These are phyloP conservation scores for Seiridium cupressi DNA, from an alignment of 2,329 filamentous ascomycete genomes.

Conservation along the genomic window DNA sequence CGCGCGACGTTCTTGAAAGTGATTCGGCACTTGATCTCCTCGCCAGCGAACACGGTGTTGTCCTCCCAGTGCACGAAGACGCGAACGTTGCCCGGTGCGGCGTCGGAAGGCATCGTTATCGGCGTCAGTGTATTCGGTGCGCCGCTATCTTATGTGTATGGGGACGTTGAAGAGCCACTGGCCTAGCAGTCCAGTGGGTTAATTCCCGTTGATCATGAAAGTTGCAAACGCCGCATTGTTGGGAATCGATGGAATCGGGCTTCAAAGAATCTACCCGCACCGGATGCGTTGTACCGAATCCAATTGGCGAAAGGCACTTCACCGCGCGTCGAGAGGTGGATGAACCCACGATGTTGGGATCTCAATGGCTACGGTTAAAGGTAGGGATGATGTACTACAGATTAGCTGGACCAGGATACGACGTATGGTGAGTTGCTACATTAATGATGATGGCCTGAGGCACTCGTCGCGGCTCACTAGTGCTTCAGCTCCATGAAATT, in stretches of 20 bases:
- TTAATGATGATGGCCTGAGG: background rate
- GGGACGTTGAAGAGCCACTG: background rate
- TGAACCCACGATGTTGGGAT: background rate
- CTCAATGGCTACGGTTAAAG: background rate
- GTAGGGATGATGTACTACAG: slow-evolving; percentile 5
- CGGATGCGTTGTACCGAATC: background rate
- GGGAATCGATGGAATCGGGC: background rate
- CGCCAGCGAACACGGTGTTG: slow-evolving; percentile 91
- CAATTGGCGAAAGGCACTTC: background rate
- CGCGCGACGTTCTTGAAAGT: slow-evolving; percentile 86
- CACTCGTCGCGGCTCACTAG: background rate
- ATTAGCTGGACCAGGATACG: background rate
- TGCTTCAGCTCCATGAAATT: background rate
- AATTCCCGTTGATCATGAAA: background rate
- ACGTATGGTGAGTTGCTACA: background rate
- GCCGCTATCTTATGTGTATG: background rate
- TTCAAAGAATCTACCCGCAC: background rate
- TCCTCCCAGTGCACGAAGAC: slow-evolving; percentile 96
- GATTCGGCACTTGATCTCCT: slow-evolving; percentile 92
- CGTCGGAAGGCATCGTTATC: slow-evolving; percentile 47
- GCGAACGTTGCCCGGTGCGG: slow-evolving; percentile 68
- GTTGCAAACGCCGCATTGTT: background rate
- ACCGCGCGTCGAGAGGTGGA: background rate
- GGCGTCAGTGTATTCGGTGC: background rate
- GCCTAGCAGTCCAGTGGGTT: background rate